A percentile compares a stretch with the other conserved stretches of the same genome.
phyloP scores from a whole-genome alignment of 164 flowering plant species.

The Houttuynia cordata region DNA sequence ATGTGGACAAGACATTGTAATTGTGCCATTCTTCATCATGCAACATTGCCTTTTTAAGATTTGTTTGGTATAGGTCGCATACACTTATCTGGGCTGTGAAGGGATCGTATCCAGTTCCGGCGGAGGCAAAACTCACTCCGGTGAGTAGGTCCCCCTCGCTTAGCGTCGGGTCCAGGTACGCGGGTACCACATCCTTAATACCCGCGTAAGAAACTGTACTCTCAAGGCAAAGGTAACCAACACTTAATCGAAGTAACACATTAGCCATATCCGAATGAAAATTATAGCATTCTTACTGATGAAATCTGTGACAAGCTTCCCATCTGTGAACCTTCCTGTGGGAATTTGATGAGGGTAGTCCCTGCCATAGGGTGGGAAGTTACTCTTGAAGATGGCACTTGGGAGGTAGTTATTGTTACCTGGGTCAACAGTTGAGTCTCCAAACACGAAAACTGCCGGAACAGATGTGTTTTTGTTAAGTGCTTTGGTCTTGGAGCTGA shows the following conservation, averaged over 20 bases:
- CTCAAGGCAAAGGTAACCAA: neutral
- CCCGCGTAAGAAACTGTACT: slow-evolving; percentile 48
- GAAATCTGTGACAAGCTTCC: slow-evolving; percentile 41
- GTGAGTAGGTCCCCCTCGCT: slow-evolving; percentile 41
- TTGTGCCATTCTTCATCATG: no score
- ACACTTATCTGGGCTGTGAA: slow-evolving; percentile 18
- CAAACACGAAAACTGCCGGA: slow-evolving; percentile 43
- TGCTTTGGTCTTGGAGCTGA: neutral
- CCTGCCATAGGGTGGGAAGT: slow-evolving; percentile 58
- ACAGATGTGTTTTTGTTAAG: slow-evolving; percentile 6
- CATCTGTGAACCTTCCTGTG: slow-evolving; percentile 63
- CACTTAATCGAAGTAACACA: neutral
- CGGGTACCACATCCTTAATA: slow-evolving; percentile 45
- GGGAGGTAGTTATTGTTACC: slow-evolving; percentile 52
- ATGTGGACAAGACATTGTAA: no score
- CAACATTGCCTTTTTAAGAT: no score
- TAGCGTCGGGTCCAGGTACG: slow-evolving; percentile 51
- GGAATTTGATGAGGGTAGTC: slow-evolving; percentile 28
- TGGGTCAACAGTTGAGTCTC: slow-evolving; percentile 68
- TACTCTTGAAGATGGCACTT: slow-evolving; percentile 27
- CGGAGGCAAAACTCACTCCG: slow-evolving; percentile 85
- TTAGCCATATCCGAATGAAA: neutral
- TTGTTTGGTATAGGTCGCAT: neutral
- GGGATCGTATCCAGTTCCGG: slow-evolving; percentile 57
- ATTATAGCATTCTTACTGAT: slow-evolving; percentile 23